Conservation (phyloP, 2,329 filamentous ascomycete species). For the Leptographium lundbergii region DNA sequence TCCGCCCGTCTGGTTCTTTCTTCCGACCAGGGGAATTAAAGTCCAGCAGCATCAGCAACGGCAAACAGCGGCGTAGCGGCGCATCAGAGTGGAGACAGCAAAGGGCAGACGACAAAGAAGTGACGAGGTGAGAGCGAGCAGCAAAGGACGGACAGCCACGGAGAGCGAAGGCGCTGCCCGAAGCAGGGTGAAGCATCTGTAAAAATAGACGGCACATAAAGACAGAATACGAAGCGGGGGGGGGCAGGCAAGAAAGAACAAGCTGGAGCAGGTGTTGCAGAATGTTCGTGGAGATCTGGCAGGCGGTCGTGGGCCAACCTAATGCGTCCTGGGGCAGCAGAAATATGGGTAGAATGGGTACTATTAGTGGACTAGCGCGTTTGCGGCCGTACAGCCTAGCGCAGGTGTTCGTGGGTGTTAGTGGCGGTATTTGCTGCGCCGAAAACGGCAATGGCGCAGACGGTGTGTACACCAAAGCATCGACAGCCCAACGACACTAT, state of each 20-base stretch:
- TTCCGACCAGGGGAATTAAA: neutral
- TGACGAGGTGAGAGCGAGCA: neutral
- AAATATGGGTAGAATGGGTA: neutral
- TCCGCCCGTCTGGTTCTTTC: neutral
- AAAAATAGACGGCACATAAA: neutral
- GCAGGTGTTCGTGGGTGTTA: neutral
- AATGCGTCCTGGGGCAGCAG: neutral
- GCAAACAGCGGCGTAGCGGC: neutral
- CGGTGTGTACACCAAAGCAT: neutral
- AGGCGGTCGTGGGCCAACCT: neutral
- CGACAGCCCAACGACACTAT: neutral
- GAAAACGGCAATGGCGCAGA: conserved; percentile 10
- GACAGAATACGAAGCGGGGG: neutral
- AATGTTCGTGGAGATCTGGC: neutral
- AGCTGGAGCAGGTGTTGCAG: neutral
- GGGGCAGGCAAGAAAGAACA: neutral
- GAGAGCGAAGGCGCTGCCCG: neutral
- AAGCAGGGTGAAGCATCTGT: neutral
- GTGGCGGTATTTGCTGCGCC: conserved; percentile 5
- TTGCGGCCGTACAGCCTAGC: neutral
- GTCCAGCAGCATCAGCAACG: neutral
- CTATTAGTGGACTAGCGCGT: neutral
- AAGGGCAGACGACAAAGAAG: neutral
- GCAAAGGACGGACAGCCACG: neutral
- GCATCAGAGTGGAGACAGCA: neutral